A percentile compares a stretch with the other conserved stretches of the same genome.
Conservation (phyloP, 73 alveolate species). For the Tetrahymena borealis region DNA sequence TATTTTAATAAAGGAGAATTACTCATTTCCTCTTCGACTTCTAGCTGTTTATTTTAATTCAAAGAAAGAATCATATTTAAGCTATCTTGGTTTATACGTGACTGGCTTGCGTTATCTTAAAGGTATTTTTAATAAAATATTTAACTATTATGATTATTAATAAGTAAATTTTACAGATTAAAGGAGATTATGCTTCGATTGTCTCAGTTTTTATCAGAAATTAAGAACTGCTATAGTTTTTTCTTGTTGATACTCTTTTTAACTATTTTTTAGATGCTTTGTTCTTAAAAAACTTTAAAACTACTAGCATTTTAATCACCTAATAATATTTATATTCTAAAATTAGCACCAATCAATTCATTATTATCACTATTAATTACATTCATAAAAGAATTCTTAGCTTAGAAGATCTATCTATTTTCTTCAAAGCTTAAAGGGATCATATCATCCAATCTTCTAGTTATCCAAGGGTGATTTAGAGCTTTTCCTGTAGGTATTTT, state of each 20-base stretch:
- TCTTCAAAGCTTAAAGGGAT: slow-evolving; percentile 31
- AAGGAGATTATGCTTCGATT: background rate
- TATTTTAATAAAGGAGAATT: background rate
- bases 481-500: background rate
- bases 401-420: background rate
- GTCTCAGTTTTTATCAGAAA: background rate
- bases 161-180: background rate
- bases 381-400: background rate
- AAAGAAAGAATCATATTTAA: background rate
- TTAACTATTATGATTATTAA: background rate
- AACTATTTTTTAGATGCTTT: background rate
- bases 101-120: no score
- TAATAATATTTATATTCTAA: no score
- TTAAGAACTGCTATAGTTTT: background rate
- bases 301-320: background rate
- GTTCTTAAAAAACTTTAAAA: background rate
- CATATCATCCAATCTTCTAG: slow-evolving; percentile 8
- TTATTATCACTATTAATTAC: background rate
- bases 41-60: background rate
- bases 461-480: slow-evolving; percentile 32
- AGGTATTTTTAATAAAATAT: no score
- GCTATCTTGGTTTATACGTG: background rate
- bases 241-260: background rate
- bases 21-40: background rate
- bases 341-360: background rate